A percentile compares a stretch with the other conserved stretches of the same genome.
phyloP scores from a whole-genome alignment of 2,329 filamentous ascomycete genomes.

The Elsinoe fawcettii region DNA sequence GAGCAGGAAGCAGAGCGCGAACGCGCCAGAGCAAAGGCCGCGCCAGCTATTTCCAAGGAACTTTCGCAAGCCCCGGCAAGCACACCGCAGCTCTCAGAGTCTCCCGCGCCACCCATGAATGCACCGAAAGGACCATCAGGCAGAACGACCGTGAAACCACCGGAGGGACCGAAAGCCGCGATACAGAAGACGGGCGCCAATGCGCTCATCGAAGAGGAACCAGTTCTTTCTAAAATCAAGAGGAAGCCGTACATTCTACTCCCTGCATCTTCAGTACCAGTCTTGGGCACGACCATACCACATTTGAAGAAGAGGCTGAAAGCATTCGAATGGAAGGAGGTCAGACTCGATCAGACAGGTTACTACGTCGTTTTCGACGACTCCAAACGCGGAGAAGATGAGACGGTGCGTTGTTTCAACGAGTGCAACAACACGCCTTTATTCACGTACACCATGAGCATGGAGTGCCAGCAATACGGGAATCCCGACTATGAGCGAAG shows the following conservation, averaged over 20 bases:
- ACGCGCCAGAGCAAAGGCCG: slow-evolving; percentile 29
- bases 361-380: slow-evolving; percentile 91
- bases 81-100: slow-evolving; percentile 33
- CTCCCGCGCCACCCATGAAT: slow-evolving; percentile 64
- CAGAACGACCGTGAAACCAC: slow-evolving; percentile 32
- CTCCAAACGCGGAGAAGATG: slow-evolving; percentile 64
- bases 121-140: slow-evolving; percentile 79
- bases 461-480: slow-evolving; percentile 70
- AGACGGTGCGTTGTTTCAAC: slow-evolving; percentile 72
- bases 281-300: slow-evolving; percentile 73
- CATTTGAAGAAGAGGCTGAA: slow-evolving; percentile 88
- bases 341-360: slow-evolving; percentile 74
- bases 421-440: slow-evolving; percentile 73
- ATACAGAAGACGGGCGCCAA: slow-evolving; percentile 38
- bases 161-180: slow-evolving; percentile 32
- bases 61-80: slow-evolving; percentile 23
- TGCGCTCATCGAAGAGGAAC: slow-evolving; percentile 56
- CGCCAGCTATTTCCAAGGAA: slow-evolving; percentile 20
- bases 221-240: slow-evolving; percentile 61
- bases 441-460: slow-evolving; percentile 88
- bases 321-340: slow-evolving; percentile 69
- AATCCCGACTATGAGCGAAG: slow-evolving; percentile 55
- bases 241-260: slow-evolving; percentile 87
- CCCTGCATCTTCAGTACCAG: slow-evolving; percentile 75
- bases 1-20: slow-evolving; percentile 42